phyloP scores from a whole-genome alignment of 768 basidiomycete genomes.

The Rhodotorula kratochvilovae region DNA sequence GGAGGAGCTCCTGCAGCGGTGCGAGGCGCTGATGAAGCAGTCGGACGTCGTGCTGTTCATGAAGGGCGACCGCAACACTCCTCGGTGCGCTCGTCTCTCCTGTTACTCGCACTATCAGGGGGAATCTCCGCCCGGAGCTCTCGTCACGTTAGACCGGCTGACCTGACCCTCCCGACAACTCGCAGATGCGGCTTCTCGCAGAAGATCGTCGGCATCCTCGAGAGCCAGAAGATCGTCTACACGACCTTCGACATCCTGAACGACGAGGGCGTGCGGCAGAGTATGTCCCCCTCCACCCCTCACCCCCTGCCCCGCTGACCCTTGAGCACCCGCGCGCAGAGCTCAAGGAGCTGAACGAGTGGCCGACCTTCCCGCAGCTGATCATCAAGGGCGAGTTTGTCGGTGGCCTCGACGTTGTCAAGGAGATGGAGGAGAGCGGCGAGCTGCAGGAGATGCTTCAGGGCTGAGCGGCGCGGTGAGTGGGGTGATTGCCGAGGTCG shows the following conservation, averaged over 20 bases:
- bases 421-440: conserved; percentile 76
- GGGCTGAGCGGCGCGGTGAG: not conserved
- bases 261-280: conserved; percentile 76
- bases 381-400: conserved; percentile 86
- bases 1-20: conserved; percentile 64
- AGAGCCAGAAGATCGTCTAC: conserved; percentile 63
- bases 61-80: conserved; percentile 74
- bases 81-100: conserved; percentile 50
- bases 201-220: conserved; percentile 65
- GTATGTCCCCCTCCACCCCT: conserved; percentile 50
- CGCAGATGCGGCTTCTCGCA: conserved; percentile 72
- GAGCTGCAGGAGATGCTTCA: conserved; percentile 58
- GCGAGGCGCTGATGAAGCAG: conserved; percentile 70
- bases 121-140: too few species aligned
- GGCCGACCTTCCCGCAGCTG: conserved; percentile 85
- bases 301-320: not conserved
- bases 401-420: conserved; percentile 88
- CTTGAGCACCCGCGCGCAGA: conserved; percentile 29
- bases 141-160: not conserved
- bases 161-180: not conserved
- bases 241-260: conserved; percentile 74
- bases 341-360: conserved; percentile 72
- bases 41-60: conserved; percentile 75
- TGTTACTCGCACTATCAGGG: too few species aligned
- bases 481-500: not conserved